Conservation (phyloP, 495 filamentous ascomycete species). For the Talaromyces nanjingensis region DNA sequence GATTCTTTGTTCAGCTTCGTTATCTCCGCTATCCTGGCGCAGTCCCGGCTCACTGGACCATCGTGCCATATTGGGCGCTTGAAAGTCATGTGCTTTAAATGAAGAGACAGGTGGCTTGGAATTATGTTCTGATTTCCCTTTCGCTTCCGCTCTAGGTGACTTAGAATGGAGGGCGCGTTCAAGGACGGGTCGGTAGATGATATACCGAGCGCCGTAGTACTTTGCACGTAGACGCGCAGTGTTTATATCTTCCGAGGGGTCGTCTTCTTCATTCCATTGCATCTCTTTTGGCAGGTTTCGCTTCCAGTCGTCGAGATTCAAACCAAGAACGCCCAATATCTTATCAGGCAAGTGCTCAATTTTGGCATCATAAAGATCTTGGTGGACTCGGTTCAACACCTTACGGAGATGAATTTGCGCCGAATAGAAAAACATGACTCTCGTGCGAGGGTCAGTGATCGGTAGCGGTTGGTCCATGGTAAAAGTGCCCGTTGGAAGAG, state of each 20-base stretch:
- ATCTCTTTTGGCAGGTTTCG: conserved; percentile 38
- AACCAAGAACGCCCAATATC: conserved; percentile 31
- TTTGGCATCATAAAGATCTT: conserved; percentile 58
- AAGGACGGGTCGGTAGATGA: conserved; percentile 80
- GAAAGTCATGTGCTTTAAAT: conserved; percentile 10
- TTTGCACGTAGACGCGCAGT: conserved; percentile 83
- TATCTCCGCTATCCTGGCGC: background rate
- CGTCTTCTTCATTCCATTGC: conserved; percentile 61
- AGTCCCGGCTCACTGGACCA: conserved; percentile 31
- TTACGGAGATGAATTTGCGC: conserved; percentile 83
- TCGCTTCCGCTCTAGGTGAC: conserved; percentile 14
- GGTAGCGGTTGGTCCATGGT: no score
- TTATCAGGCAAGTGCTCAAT: conserved; percentile 17
- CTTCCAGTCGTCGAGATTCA: conserved; percentile 46
- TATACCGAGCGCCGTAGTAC: conserved; percentile 86
- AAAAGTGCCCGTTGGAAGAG: no score
- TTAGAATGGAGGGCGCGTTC: conserved; percentile 52
- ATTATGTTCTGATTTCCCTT: conserved; percentile 9
- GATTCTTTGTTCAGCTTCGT: no score
- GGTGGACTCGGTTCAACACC: conserved; percentile 76
- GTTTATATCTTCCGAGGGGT: conserved; percentile 69
- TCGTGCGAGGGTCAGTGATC: no score
- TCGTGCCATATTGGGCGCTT: conserved; percentile 25
- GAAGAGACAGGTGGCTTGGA: background rate
- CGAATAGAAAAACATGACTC: conserved; percentile 62